A percentile compares a stretch with the other conserved stretches of the same genome.
Evolutionary conservation across 1,284 basidiomycete species (phyloP).

Genomic region (Inonotus obliquus): DNA sequence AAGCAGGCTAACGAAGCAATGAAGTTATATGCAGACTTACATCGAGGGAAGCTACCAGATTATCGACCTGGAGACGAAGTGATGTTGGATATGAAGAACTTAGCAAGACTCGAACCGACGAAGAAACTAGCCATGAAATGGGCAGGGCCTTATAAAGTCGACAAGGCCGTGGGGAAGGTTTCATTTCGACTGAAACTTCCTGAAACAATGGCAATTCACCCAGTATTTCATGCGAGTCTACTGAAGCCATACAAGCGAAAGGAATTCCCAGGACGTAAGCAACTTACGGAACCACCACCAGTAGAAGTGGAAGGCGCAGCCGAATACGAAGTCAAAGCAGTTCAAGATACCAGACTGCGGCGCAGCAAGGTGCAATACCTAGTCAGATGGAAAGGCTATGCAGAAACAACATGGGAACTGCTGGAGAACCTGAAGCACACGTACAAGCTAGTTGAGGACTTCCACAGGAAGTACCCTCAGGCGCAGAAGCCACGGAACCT

Average conservation of each 20-base stretch:
- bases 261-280: neutral
- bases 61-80: slow-evolving; percentile 29
- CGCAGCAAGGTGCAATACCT: neutral
- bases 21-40: slow-evolving; percentile 21
- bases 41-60: slow-evolving; percentile 14
- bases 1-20: slow-evolving; percentile 22
- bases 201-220: slow-evolving; percentile 28
- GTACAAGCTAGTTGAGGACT: neutral
- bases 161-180: slow-evolving; percentile 22
- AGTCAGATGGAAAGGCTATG: neutral
- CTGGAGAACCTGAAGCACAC: neutral
- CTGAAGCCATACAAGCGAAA: slow-evolving; percentile 21
- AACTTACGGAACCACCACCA: neutral
- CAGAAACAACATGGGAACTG: neutral
- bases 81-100: slow-evolving; percentile 26
- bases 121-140: slow-evolving; percentile 28
- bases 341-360: neutral
- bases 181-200: slow-evolving; percentile 33
- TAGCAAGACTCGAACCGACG: slow-evolving; percentile 26
- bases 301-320: neutral
- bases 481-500: too few species aligned
- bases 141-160: slow-evolving; percentile 34
- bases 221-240: slow-evolving; percentile 33
- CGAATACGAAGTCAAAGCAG: neutral
- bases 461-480: too few species aligned